Evolutionary conservation across 805 yeast species (phyloP), one percentile per base, ranked within the genome.

Genomic region (Limtongozyma cylindracea): DNA sequence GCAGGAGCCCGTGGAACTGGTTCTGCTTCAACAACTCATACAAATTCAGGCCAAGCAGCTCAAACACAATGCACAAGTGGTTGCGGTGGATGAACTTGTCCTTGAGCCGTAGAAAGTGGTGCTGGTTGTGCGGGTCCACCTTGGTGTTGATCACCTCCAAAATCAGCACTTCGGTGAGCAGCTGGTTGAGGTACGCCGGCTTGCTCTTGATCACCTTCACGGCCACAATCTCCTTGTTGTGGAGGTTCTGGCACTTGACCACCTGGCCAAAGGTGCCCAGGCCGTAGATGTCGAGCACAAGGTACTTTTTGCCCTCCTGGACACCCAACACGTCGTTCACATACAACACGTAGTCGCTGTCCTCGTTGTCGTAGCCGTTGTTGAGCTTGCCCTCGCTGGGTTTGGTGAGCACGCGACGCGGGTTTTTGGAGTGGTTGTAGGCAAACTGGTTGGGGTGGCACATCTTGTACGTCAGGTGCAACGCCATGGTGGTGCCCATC

Each of bases 231-330:
- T 77, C 84, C 38, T 78, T 88, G 20, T 80, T 74, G 18, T 58
- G 41, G 37, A 72, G 49, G 33, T 67, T 61, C 40, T 77, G 92
- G 45, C 95, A 84, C 46, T 84, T 88, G 19, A 82, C 91, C 21
- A 88, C 99, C 47, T 88, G 96, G 7, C 98, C 98, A 53, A 88
- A 88, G 1, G 98, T 82, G 3, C 99, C 99, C 29, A 82, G 84
- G 1, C 99, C 99, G 19, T 88, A 46, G 10, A 88, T 56, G 42
- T 84, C 96, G 26, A 88, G 49, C 4, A 88, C 94, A 35, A 88
- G 55, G 39, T 82, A 84, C 38, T 76, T 73, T 24, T 82, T 55
- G 26, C 77, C 82, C 31, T 76, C 88, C 32, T 72, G 77, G 3
- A 64, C 56, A 4, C 98, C 96, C 19, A 88, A 48, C 12, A 88